Evolutionary conservation across 169 alveolate genomes (phyloP).

Genomic region (Perkinsus olseni): DNA sequence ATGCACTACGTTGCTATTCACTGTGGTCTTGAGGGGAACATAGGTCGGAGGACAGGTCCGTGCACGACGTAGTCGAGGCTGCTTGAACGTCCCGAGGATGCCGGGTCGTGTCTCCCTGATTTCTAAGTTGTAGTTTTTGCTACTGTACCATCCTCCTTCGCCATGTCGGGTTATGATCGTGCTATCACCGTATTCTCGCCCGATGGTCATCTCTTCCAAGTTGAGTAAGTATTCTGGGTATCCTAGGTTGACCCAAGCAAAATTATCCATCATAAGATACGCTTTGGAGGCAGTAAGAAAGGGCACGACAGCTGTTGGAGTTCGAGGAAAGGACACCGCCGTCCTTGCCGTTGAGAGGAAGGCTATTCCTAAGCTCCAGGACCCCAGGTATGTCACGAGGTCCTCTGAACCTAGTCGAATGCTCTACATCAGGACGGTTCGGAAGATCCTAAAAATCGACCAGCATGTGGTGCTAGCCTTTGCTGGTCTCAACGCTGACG

Average conservation of each 20-base stretch:
- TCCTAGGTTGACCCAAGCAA: neutral
- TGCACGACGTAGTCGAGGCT: neutral
- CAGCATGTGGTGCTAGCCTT: conserved; percentile 87
- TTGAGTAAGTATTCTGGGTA: conserved; percentile 72
- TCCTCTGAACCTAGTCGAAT: neutral
- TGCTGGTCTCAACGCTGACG: conserved; percentile 98
- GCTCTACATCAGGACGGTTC: conserved; percentile 52
- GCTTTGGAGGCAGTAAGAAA: conserved; percentile 96
- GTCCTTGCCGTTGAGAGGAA: conserved; percentile 96
- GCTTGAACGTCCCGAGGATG: no score
- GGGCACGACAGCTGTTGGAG: conserved; percentile 95
- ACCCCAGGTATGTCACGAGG: conserved; percentile 54
- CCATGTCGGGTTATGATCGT: conserved; percentile 78
- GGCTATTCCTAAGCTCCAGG: conserved; percentile 88
- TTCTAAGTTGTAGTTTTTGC: neutral
- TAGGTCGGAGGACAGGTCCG: neutral
- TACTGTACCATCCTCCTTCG: neutral
- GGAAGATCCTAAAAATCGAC: conserved; percentile 86
- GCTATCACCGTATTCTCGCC: conserved; percentile 99
- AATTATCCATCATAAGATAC: conserved; percentile 22
- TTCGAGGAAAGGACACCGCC: conserved; percentile 85
- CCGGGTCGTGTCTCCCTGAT: no score
- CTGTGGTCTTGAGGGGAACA: no score
- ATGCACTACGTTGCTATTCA: no score
- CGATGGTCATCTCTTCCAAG: conserved; percentile 97